A percentile compares a stretch with the other conserved stretches of the same genome.
phyloP scores from a whole-genome alignment of 148 eudicot species.

The Rheum nobile region DNA sequence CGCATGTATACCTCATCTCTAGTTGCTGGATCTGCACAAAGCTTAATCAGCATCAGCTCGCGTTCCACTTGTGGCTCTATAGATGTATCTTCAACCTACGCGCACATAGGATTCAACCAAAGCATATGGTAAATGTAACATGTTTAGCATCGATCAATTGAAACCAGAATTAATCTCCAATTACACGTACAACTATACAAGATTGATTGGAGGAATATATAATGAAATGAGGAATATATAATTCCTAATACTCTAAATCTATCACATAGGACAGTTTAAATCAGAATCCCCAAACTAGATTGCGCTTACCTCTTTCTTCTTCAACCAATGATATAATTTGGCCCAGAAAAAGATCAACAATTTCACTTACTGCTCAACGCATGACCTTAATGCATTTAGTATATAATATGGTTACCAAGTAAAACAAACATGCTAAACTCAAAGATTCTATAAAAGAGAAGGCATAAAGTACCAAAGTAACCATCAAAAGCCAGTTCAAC shows the following conservation, averaged over 20 bases:
- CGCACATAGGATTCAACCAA: not conserved
- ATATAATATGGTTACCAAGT: not conserved
- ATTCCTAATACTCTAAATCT: too few relatives aligned
- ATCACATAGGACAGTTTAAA: too few relatives aligned
- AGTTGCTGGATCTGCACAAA: constrained; percentile 43
- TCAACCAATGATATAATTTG: not conserved
- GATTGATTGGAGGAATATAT: too few relatives aligned
- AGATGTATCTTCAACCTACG: constrained; percentile 78
- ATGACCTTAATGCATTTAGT: not conserved
- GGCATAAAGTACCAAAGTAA: not conserved
- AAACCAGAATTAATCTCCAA: not conserved
- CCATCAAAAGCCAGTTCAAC: not conserved
- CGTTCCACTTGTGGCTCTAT: constrained; percentile 82
- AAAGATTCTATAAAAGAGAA: not conserved
- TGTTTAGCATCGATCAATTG: not conserved
- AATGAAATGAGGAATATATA: too few relatives aligned
- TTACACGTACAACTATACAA: too few relatives aligned
- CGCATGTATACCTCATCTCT: constrained; percentile 51
- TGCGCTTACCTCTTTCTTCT: too few relatives aligned
- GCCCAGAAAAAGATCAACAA: not conserved
- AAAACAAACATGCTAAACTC: not conserved
- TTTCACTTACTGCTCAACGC: not conserved
- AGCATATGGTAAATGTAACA: not conserved
- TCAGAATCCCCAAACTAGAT: too few relatives aligned
- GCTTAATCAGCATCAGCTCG: constrained; percentile 81